These are phyloP conservation scores for Odontarrhena argentea DNA, from an alignment of 345 rosid genomes.

Conservation along the genomic window DNA sequence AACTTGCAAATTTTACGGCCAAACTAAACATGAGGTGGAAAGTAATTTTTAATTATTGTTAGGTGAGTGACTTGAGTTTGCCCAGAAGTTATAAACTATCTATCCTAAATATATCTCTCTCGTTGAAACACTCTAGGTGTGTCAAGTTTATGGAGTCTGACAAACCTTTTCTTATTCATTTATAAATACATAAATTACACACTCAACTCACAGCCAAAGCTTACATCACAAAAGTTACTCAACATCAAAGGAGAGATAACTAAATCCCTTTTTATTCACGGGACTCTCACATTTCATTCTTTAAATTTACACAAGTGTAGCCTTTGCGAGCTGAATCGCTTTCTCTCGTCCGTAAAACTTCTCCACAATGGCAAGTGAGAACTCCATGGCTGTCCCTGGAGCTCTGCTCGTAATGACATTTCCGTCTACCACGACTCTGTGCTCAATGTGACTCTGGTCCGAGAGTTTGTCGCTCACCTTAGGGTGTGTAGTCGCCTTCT, in stretches of 20 bases:
- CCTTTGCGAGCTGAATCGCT: conserved; percentile 72
- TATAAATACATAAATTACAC: conserved; percentile 24
- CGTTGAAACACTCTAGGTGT: background rate
- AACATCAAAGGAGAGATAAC: conserved; percentile 1
- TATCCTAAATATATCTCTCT: background rate
- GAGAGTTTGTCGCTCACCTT: conserved; percentile 67
- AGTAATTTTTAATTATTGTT: background rate
- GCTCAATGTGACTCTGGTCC: conserved; percentile 67
- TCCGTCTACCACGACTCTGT: conserved; percentile 89
- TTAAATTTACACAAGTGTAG: conserved; percentile 51
- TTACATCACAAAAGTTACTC: conserved; percentile 13
- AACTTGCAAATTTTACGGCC: background rate
- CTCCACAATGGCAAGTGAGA: conserved; percentile 83
- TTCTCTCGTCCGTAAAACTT: conserved; percentile 77
- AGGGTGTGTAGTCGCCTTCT: conserved; percentile 92
- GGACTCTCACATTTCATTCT: conserved; percentile 2
- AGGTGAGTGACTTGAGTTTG: background rate
- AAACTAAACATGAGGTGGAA: background rate
- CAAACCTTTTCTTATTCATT: conserved; percentile 28
- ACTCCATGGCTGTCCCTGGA: conserved; percentile 92
- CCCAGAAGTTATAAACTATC: background rate
- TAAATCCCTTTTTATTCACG: conserved; percentile 15
- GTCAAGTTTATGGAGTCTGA: no score
- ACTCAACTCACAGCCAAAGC: conserved; percentile 6
- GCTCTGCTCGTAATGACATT: conserved; percentile 91